Conservation (phyloP, 768 basidiomycete species). For the Trametes cinnabarina region DNA sequence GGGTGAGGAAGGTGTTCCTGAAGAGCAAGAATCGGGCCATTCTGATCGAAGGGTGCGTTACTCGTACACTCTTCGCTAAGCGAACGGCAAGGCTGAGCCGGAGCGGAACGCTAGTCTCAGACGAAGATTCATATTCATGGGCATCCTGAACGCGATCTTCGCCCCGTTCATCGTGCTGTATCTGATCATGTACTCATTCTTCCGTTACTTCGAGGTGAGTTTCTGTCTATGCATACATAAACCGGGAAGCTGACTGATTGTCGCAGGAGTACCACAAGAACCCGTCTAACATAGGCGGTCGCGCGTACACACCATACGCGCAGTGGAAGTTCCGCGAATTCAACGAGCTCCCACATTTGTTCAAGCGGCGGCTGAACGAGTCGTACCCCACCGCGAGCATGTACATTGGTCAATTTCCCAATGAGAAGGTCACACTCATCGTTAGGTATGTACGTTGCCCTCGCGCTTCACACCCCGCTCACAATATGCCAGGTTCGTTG, state of each 20-base stretch:
- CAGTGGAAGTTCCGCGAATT: conserved; percentile 99
- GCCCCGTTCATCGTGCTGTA: conserved; percentile 97
- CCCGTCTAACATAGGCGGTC: conserved; percentile 89
- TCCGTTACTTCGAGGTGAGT: conserved; percentile 96
- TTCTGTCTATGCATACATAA: background rate
- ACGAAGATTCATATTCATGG: conserved; percentile 94
- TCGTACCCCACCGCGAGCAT: conserved; percentile 88
- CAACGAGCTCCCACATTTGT: conserved; percentile 95
- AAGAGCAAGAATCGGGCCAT: conserved; percentile 76
- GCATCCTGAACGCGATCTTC: conserved; percentile 90
- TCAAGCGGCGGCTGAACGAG: conserved; percentile 79
- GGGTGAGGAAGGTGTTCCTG: conserved; percentile 87
- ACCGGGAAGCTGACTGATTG: conserved; percentile 11
- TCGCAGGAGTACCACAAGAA: conserved; percentile 96
- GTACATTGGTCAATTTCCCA: conserved; percentile 98
- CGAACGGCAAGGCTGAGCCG: background rate
- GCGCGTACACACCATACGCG: conserved; percentile 91
- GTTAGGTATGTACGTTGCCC: conserved; percentile 61
- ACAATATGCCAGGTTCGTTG: conserved; percentile 67
- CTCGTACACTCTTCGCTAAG: background rate
- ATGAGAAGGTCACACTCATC: conserved; percentile 84
- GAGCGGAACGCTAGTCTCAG: conserved; percentile 50
- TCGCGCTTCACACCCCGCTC: background rate
- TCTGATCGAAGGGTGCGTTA: conserved; percentile 78
- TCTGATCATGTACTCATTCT: conserved; percentile 97